Percentiles rank a stretch among this genome's conserved stretches.
Evolutionary conservation across 768 basidiomycete genomes (phyloP).

Genomic region (Mrakia blollopis): DNA sequence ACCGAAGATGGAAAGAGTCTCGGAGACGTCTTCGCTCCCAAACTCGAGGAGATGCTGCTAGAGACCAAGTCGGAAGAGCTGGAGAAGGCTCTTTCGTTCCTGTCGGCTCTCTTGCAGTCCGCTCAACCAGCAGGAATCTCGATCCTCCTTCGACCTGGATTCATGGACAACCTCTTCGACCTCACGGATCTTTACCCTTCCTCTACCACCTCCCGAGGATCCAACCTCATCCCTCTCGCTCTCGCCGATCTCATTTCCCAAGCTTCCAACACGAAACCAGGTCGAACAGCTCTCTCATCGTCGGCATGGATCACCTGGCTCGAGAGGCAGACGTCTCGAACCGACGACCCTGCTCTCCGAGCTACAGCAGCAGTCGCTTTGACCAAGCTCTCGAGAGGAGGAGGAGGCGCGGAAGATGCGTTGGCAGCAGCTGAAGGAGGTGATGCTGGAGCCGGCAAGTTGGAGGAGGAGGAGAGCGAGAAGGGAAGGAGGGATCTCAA

Average conservation of each 20-base stretch:
- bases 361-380: slow-evolving; percentile 68
- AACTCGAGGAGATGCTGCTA: slow-evolving; percentile 25
- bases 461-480: slow-evolving; percentile 22
- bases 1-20: background rate
- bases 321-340: slow-evolving; percentile 52
- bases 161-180: slow-evolving; percentile 63
- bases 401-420: slow-evolving; percentile 8
- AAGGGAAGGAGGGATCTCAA: slow-evolving; percentile 45
- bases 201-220: background rate
- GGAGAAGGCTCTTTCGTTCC: slow-evolving; percentile 58
- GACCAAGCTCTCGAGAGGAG: slow-evolving; percentile 64
- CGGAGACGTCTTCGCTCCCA: background rate
- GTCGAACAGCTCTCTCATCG: slow-evolving; percentile 58
- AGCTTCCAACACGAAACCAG: slow-evolving; percentile 67
- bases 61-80: slow-evolving; percentile 50
- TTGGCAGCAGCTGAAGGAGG: slow-evolving; percentile 22
- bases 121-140: slow-evolving; percentile 62
- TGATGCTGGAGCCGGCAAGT: slow-evolving; percentile 23
- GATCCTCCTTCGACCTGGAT: slow-evolving; percentile 61
- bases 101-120: slow-evolving; percentile 79
- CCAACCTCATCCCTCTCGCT: slow-evolving; percentile 49
- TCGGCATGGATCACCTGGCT: slow-evolving; percentile 62
- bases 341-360: slow-evolving; percentile 51
- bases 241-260: slow-evolving; percentile 71
- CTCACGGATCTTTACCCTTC: slow-evolving; percentile 55